phyloP scores from a whole-genome alignment of 306 rosid genomes.

The Argentina anserina region DNA sequence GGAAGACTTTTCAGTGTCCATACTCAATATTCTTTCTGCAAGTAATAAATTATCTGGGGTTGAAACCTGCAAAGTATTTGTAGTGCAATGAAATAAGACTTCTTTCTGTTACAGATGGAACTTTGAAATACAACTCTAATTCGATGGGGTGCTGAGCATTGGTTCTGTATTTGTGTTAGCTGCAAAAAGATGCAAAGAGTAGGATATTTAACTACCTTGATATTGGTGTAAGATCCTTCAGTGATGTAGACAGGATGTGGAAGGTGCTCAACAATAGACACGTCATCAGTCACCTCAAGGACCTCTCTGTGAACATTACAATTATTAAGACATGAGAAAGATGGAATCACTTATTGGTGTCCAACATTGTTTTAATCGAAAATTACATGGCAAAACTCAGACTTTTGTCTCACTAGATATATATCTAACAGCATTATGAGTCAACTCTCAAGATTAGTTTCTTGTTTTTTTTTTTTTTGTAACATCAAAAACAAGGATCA shows the following conservation, averaged over 20 bases:
- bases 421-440: background rate
- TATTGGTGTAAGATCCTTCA: conserved; percentile 92
- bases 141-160: background rate
- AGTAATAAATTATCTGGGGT: conserved; percentile 90
- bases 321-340: conserved; percentile 5
- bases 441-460: background rate
- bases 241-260: conserved; percentile 80
- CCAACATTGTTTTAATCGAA: background rate
- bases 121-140: background rate
- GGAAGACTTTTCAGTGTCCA: conserved; percentile 33
- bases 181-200: background rate
- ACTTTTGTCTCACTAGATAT: background rate
- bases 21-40: conserved; percentile 79
- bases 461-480: background rate
- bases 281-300: conserved; percentile 94
- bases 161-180: background rate
- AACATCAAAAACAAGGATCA: background rate
- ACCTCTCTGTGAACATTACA: conserved; percentile 54
- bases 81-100: background rate
- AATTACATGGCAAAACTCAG: background rate
- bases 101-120: background rate
- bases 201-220: conserved; percentile 55
- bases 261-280: conserved; percentile 86
- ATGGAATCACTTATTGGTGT: background rate
- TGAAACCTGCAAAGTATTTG: conserved; percentile 65